Evolutionary conservation across 352 stramenopile species (phyloP), one percentile per base, ranked within the genome.

Genomic region (Thalassiosira ordinaria): DNA sequence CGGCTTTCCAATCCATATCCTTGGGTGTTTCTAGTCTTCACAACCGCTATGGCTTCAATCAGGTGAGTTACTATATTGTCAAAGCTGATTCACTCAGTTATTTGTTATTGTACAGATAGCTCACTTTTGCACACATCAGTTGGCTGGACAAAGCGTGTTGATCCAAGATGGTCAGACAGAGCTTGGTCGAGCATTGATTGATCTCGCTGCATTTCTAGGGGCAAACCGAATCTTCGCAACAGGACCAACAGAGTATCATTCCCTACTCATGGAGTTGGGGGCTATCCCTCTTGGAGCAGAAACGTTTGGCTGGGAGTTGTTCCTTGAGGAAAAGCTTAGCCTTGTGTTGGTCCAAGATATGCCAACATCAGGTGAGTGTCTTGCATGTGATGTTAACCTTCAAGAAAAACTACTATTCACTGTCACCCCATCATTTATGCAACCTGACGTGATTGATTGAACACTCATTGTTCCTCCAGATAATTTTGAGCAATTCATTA

Each of bases 1-100:
- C 77, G 22, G 77, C 77, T n/a, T 85, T 80, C 22, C 77, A 85
- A 41, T 75, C 77, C 2, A 73, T 85, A 44, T 60, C 72, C 39
- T n/a, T 73, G 7, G 77, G 77, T 4, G 52, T 78, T n/a, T 59
- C 20, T 16, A 39, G 51, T 16, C 20, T 70, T 44, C 52, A 70
- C 31, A 68, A 85, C 69, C 41, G 77, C 24, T 85, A 85, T 29
- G 63, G 57, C n/a, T 49, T 80, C 18, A 53, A n/a, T n/a, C n/a
- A n/a, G n/a, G n/a, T n/a, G n/a, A n/a, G n/a, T n/a, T n/a, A n/a
- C n/a, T n/a, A n/a, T n/a, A n/a, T n/a, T n/a, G n/a, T n/a, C n/a
- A n/a, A n/a, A n/a, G n/a, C n/a, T n/a, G n/a, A n/a, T n/a, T n/a
- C n/a, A n/a, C n/a, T n/a, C n/a, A n/a, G n/a, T n/a, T n/a, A n/a